Evolutionary conservation across 2,329 filamentous ascomycete species (phyloP).

Genomic region (Beauveria caledonica): DNA sequence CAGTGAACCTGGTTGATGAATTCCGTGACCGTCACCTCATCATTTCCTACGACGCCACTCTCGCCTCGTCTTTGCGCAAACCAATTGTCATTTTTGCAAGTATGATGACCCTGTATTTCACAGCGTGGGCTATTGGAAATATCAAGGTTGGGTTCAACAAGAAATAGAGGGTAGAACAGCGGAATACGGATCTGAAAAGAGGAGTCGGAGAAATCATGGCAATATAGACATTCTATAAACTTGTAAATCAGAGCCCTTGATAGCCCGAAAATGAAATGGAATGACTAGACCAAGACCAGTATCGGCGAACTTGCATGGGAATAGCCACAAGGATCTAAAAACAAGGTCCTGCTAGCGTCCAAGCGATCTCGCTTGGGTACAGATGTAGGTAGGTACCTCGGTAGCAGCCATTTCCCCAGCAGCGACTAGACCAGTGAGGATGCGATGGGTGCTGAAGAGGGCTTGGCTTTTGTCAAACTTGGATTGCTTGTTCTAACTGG

Average conservation of each 20-base stretch:
- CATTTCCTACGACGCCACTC: constrained; percentile 80
- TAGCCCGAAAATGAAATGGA: neutral
- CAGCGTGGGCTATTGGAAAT: constrained; percentile 66
- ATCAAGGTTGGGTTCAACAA: constrained; percentile 70
- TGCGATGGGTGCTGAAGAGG: neutral
- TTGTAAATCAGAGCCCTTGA: constrained; percentile 1
- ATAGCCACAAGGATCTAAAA: neutral
- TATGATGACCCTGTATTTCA: constrained; percentile 63
- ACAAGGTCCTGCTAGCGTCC: neutral
- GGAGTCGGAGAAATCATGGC: neutral
- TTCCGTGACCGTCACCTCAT: constrained; percentile 75
- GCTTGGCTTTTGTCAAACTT: neutral
- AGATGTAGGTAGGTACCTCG: no score
- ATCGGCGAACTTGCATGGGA: neutral
- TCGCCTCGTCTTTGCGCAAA: constrained; percentile 70
- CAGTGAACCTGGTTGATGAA: constrained; percentile 84
- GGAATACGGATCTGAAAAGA: neutral
- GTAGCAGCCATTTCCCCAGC: neutral
- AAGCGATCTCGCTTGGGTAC: neutral
- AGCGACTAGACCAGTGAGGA: neutral
- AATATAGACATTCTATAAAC: constrained; percentile 10
- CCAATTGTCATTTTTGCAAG: constrained; percentile 73
- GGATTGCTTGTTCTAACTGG: neutral
- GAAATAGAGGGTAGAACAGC: constrained; percentile 24
- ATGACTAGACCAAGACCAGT: neutral